These are phyloP conservation scores for Yarrowia phangngaensis DNA, from an alignment of 805 yeast genomes.

Conservation along the genomic window DNA sequence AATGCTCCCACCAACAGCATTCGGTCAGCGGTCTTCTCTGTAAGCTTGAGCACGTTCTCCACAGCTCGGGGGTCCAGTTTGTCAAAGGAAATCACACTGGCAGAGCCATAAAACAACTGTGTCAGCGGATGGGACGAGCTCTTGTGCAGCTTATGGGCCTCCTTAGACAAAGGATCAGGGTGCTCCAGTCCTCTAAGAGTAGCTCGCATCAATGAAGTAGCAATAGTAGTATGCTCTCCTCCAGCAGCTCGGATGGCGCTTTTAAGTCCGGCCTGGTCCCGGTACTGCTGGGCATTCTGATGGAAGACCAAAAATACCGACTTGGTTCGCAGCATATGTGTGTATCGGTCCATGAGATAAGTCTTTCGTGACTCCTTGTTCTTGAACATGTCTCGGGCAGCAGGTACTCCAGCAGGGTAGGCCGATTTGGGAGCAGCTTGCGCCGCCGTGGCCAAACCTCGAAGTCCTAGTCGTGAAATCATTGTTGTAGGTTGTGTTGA, in stretches of 20 bases:
- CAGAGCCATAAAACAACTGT: slow-evolving; percentile 75
- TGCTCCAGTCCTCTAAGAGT: slow-evolving; percentile 68
- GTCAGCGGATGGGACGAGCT: slow-evolving; percentile 59
- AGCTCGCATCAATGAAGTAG: slow-evolving; percentile 67
- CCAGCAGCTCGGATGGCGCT: slow-evolving; percentile 60
- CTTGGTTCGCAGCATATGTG: slow-evolving; percentile 60
- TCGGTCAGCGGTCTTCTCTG: slow-evolving; percentile 65
- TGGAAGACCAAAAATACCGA: slow-evolving; percentile 76
- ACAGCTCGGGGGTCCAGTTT: slow-evolving; percentile 69
- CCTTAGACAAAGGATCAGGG: slow-evolving; percentile 67
- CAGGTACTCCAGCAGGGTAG: slow-evolving; percentile 26
- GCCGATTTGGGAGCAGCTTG: slow-evolving; percentile 1
- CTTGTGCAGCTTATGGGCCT: slow-evolving; percentile 44
- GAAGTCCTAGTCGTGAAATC: slow-evolving; percentile 20
- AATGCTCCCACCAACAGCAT: slow-evolving; percentile 82
- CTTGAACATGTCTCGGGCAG: slow-evolving; percentile 52
- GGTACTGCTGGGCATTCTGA: slow-evolving; percentile 71
- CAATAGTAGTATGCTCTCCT: slow-evolving; percentile 62
- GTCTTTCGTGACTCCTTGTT: slow-evolving; percentile 75
- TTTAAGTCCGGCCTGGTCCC: slow-evolving; percentile 64
- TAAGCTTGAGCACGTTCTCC: slow-evolving; percentile 54
- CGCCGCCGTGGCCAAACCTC: slow-evolving; percentile 26
- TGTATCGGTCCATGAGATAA: slow-evolving; percentile 74
- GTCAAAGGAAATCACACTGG: slow-evolving; percentile 69
- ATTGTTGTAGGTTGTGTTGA: slow-evolving; percentile 3